phyloP scores from a whole-genome alignment of 345 rosid genomes.

The Hibiscus tridactylites region DNA sequence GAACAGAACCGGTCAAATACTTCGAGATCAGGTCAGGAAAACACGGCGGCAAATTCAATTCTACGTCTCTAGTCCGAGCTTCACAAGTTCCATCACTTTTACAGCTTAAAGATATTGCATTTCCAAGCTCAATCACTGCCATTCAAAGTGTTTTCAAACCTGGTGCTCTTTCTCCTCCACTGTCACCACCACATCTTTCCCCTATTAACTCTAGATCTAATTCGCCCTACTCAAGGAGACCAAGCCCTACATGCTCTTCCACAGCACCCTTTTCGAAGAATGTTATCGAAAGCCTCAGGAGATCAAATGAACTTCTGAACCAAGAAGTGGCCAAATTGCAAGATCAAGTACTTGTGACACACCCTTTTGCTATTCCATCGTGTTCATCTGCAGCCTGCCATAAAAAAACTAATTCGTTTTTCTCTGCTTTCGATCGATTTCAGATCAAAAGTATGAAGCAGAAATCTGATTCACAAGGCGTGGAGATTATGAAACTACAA shows the following conservation, averaged over 20 bases:
- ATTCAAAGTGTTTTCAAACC: constrained; percentile 65
- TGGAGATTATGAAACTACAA: constrained; percentile 47
- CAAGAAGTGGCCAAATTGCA: constrained; percentile 69
- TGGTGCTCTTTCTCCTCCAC: constrained; percentile 5
- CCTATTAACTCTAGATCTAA: constrained; percentile 39
- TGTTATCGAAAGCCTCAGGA: constrained; percentile 72
- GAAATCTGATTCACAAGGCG: constrained; percentile 55
- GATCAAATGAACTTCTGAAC: constrained; percentile 71
- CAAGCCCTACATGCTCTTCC: constrained; percentile 58
- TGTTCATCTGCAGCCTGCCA: not conserved
- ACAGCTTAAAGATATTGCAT: constrained; percentile 61
- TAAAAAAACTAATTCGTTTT: not conserved
- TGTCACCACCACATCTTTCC: constrained; percentile 21
- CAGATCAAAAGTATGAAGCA: constrained; percentile 62
- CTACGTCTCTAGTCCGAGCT: constrained; percentile 46
- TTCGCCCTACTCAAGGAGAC: constrained; percentile 57
- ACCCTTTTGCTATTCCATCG: constrained; percentile 9
- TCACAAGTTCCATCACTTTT: constrained; percentile 68
- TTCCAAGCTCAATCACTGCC: constrained; percentile 65
- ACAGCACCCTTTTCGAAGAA: constrained; percentile 57
- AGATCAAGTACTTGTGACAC: constrained; percentile 42
- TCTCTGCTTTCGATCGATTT: constrained; percentile 4
- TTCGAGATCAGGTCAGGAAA: constrained; percentile 54
- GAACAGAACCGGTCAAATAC: constrained; percentile 65
- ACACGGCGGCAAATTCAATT: constrained; percentile 41